Conservation (phyloP, 2,329 filamentous ascomycete genomes). For the Aspergillus sergii region DNA sequence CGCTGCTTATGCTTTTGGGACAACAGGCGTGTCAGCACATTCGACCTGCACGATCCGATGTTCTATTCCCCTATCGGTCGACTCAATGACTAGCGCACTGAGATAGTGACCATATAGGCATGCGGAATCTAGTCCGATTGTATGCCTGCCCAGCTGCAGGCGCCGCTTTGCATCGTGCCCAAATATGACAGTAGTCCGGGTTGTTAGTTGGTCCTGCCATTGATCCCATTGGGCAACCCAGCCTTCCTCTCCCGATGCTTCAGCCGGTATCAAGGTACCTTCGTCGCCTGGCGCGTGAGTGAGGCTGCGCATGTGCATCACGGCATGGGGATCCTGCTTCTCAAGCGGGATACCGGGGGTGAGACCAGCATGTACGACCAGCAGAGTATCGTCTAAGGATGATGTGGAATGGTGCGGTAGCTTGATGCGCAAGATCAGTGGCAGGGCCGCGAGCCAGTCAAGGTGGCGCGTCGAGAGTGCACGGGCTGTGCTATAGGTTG, state of each 20-base stretch:
- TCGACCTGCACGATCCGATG: not conserved
- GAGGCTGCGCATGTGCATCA: constrained; percentile 25
- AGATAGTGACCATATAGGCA: constrained; percentile 25
- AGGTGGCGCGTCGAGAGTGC: constrained; percentile 17
- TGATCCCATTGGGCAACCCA: constrained; percentile 25
- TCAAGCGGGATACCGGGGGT: constrained; percentile 20
- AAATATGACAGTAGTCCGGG: constrained; percentile 25
- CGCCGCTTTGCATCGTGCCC: constrained; percentile 29
- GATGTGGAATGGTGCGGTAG: constrained; percentile 8
- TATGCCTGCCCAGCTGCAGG: constrained; percentile 21
- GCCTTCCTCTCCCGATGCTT: constrained; percentile 21
- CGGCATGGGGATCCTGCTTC: constrained; percentile 20
- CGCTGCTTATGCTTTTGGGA: not conserved
- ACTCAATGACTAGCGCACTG: constrained; percentile 28
- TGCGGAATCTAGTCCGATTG: constrained; percentile 25
- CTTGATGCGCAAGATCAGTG: constrained; percentile 23
- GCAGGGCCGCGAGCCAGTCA: constrained; percentile 24
- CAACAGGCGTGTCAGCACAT: not conserved
- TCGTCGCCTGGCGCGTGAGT: not conserved
- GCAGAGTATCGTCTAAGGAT: constrained; percentile 15
- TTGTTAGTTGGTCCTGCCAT: constrained; percentile 20
- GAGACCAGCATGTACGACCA: constrained; percentile 25
- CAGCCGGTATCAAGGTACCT: constrained; percentile 7
- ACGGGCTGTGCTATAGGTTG: not conserved
- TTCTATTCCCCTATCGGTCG: constrained; percentile 1